A percentile compares a stretch with the other conserved stretches of the same genome.
Conservation (phyloP, 345 rosid genomes). For the Eucalyptus curtisii region DNA sequence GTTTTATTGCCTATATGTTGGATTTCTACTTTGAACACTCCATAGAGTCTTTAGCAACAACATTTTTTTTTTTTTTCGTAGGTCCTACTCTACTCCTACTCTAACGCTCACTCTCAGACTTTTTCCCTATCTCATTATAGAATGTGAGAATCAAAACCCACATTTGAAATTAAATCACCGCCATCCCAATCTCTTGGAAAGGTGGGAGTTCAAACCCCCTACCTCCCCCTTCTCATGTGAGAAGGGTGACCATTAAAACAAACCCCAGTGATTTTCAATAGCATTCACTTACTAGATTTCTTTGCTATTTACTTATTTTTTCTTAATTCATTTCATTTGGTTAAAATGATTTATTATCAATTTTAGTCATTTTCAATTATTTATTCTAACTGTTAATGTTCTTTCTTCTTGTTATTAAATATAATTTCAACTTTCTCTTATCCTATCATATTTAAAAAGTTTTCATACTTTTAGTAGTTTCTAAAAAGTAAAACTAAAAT, state of each 20-base stretch:
- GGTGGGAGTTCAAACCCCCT: too few species aligned
- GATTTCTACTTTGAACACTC: not conserved
- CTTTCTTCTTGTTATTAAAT: not conserved
- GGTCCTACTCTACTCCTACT: too few species aligned
- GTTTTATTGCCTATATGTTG: not conserved
- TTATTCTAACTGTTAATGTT: not conserved
- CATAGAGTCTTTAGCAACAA: not conserved
- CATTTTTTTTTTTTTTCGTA: accelerated
- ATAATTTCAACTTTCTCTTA: not conserved
- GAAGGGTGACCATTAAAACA: too few species aligned
- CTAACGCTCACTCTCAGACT: accelerated
- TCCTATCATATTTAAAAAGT: too few species aligned
- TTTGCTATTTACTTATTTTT: not conserved
- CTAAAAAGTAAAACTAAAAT: too few species aligned
- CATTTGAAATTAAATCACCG: too few species aligned
- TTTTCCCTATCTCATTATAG: too few species aligned
- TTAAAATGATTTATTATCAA: not conserved
- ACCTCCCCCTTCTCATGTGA: too few species aligned
- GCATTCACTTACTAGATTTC: not conserved
- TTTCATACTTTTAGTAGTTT: not conserved
- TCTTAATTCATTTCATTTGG: not conserved
- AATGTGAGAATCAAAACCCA: too few species aligned
- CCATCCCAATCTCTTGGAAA: too few species aligned
- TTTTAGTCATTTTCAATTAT: not conserved
- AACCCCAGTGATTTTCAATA: too few species aligned